These are phyloP conservation scores for Fusarium azukiicola DNA, from an alignment of 2,329 filamentous ascomycete species.

Conservation along the genomic window DNA sequence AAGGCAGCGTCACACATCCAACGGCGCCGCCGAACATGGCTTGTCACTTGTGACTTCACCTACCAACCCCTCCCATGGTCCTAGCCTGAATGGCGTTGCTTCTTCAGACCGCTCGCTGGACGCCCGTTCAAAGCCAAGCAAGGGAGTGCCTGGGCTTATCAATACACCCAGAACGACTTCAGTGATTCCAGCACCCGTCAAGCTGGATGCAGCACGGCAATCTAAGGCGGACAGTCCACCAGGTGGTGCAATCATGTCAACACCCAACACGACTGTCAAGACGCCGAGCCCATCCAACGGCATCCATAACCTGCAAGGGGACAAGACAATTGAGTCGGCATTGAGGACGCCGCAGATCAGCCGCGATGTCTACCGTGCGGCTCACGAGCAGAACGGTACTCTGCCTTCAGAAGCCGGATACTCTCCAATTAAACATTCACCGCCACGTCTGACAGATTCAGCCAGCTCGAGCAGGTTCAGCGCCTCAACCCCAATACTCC, in stretches of 20 bases:
- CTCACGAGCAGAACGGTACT: conserved; percentile 58
- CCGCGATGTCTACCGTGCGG: conserved; percentile 53
- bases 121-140: conserved; percentile 26
- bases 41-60: conserved; percentile 34
- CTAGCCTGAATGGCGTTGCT: conserved; percentile 39
- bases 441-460: conserved; percentile 61
- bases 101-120: conserved; percentile 21
- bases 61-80: conserved; percentile 28
- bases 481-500: conserved; percentile 71
- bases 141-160: conserved; percentile 26
- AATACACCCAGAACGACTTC: conserved; percentile 39
- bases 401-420: conserved; percentile 69
- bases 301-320: conserved; percentile 49
- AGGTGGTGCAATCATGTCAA: conserved; percentile 31
- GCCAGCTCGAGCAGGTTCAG: conserved; percentile 54
- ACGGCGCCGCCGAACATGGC: conserved; percentile 38
- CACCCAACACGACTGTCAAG: conserved; percentile 47
- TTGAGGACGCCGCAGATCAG: conserved; percentile 55
- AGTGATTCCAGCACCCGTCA: conserved; percentile 51
- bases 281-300: conserved; percentile 51
- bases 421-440: conserved; percentile 76
- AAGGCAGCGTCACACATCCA: conserved; percentile 22
- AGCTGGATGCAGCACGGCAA: conserved; percentile 41
- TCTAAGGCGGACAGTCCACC: conserved; percentile 35
- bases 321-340: conserved; percentile 50